Evolutionary conservation across 768 basidiomycete species (phyloP), one percentile per base, ranked within the genome.

Genomic region (Suillus subluteus): DNA sequence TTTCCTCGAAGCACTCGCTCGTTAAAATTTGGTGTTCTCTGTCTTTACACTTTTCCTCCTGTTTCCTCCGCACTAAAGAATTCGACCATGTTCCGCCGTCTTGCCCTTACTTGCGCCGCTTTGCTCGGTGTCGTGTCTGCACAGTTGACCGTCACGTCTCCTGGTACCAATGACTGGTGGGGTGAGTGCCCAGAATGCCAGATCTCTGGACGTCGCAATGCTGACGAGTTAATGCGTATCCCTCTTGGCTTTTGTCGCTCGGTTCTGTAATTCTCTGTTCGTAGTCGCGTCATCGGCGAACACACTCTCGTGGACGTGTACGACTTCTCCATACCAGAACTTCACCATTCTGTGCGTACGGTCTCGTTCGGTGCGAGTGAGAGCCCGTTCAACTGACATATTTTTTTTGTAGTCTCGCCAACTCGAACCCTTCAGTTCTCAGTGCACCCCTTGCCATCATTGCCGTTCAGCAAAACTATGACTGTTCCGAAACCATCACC

Each of bases 261-360:
- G 23, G 23, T 54, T 52, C 40, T 21, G 35, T 37, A 48, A 48
- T 54, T 52, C 40, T 21, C 37, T 37, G 61, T 65, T n/a, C 58
- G 6, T 70, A 91, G 90, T 91, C 65, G 82, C 86, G 12, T 68
- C 80, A 62, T 86, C 87, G 11, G 30, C 58, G n/a, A 91, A 91
- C 74, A 81, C 80, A n/a, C 71, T 91, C 52, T 70, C 76, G 3
- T 91, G 90, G 90, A 80, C 79, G 3, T 91, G 90, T 77, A 54
- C 81, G 4, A 72, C 79, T 38, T 75, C 82, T 13, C 70, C 79
- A 16, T 72, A 76, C 56, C 37, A 67, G 5, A 74, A 74, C 6
- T 91, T 85, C 70, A 89, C 84, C 11, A 76, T 90, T 58, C 73
- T 85, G 85, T 88, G 74, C 69, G 88, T 82, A 15, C 23, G 44